Evolutionary conservation across 176 grass and related monocot species (phyloP).

Genomic region (Triticum dicoccoides): DNA sequence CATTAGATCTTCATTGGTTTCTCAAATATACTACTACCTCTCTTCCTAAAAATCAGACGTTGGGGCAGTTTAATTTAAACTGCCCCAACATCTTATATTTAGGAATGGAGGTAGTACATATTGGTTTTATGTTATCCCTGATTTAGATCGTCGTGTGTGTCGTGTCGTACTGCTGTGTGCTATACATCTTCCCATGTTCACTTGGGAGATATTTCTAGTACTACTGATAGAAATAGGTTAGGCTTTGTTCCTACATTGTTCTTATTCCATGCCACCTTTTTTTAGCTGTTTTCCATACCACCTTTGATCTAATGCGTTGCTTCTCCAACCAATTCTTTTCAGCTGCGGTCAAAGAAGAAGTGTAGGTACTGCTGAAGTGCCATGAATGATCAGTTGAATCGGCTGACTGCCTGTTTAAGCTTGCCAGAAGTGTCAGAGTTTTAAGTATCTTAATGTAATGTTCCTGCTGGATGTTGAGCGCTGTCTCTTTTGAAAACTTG

Average conservation of each 20-base stretch:
- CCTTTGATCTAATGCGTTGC: not conserved
- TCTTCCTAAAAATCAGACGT: too few species aligned
- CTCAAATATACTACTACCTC: not conserved
- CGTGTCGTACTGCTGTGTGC: not conserved
- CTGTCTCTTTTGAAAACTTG: not conserved
- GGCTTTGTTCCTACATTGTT: not conserved
- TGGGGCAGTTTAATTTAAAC: too few species aligned
- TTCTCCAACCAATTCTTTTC: not conserved
- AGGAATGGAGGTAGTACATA: not conserved
- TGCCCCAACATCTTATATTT: too few species aligned
- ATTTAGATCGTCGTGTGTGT: not conserved
- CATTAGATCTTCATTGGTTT: not conserved
- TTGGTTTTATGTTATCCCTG: not conserved
- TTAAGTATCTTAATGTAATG: not conserved
- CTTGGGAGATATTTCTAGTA: not conserved
- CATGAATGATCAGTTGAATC: not conserved
- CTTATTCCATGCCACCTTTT: not conserved
- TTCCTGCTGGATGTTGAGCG: not conserved
- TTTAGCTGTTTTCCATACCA: not conserved
- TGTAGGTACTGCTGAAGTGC: not conserved
- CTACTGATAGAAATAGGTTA: not conserved
- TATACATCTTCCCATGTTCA: not conserved
- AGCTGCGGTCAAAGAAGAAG: conserved; percentile 22
- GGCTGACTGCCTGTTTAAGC: not conserved
- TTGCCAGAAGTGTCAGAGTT: not conserved